These are phyloP conservation scores for Diaporthe aspalathi DNA, from an alignment of 2,329 filamentous ascomycete species.

Conservation along the genomic window DNA sequence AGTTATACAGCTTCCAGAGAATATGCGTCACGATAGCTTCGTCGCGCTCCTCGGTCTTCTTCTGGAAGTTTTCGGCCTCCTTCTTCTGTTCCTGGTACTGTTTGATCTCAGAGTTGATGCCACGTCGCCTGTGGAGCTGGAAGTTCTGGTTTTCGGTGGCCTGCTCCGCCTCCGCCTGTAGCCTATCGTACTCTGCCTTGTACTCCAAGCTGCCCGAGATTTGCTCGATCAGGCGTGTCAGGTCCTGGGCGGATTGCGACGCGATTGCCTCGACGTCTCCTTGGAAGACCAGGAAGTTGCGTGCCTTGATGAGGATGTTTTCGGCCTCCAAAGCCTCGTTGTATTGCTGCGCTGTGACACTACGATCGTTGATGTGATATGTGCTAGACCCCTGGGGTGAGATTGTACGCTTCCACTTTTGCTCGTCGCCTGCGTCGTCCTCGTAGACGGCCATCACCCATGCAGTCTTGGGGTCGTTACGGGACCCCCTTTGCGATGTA, in stretches of 20 bases:
- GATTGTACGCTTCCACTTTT: constrained; percentile 95
- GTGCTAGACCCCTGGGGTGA: constrained; percentile 90
- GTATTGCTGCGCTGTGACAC: constrained; percentile 90
- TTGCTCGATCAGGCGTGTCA: constrained; percentile 94
- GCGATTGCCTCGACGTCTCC: constrained; percentile 98
- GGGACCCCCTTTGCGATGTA: constrained; percentile 71
- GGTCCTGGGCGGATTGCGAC: constrained; percentile 91
- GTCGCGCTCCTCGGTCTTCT: constrained; percentile 90
- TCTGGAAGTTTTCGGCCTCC: constrained; percentile 93
- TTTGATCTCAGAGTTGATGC: constrained; percentile 97
- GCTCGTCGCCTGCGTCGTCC: constrained; percentile 94
- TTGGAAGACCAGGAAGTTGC: constrained; percentile 98
- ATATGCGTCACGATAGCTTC: constrained; percentile 92
- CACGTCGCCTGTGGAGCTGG: constrained; percentile 87
- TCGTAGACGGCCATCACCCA: constrained; percentile 99
- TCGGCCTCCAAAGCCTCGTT: constrained; percentile 92
- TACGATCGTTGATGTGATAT: constrained; percentile 94
- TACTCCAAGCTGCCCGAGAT: constrained; percentile 96
- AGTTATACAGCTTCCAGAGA: constrained; percentile 96
- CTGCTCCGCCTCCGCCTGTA: constrained; percentile 88
- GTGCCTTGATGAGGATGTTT: constrained; percentile 97
- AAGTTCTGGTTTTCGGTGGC: constrained; percentile 89
- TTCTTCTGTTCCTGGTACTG: constrained; percentile 97
- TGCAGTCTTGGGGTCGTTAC: constrained; percentile 88
- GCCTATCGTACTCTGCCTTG: constrained; percentile 90